These are phyloP conservation scores for Trichophyton benhamiae DNA, from an alignment of 2,329 filamentous ascomycete species.

Conservation along the genomic window DNA sequence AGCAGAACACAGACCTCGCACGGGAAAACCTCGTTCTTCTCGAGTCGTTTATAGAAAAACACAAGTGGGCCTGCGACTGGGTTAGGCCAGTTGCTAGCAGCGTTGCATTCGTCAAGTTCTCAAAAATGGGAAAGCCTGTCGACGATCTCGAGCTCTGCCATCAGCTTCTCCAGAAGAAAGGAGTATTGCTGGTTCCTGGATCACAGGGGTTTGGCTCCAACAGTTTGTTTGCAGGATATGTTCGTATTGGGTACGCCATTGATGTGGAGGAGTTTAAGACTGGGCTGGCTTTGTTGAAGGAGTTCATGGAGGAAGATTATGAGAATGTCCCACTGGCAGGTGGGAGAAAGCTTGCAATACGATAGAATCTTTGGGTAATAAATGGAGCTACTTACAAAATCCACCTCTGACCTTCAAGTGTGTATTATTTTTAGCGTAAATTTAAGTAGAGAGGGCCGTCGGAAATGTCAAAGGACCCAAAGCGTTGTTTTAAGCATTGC, in stretches of 20 bases:
- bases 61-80: constrained; percentile 55
- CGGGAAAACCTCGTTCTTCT: constrained; percentile 54
- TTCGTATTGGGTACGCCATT: constrained; percentile 65
- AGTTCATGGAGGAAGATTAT: constrained; percentile 45
- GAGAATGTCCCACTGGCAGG: constrained; percentile 36
- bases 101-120: constrained; percentile 64
- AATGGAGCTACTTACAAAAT: too few relatives aligned
- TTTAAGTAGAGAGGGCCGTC: neutral
- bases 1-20: constrained; percentile 54
- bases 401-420: neutral
- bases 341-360: neutral
- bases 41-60: constrained; percentile 53
- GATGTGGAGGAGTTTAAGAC: constrained; percentile 56
- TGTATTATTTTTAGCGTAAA: neutral
- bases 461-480: neutral
- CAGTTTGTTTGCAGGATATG: constrained; percentile 57
- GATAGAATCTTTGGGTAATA: neutral
- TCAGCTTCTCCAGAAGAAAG: constrained; percentile 53
- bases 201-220: constrained; percentile 57
- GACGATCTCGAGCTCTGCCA: constrained; percentile 63
- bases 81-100: constrained; percentile 65
- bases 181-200: constrained; percentile 64
- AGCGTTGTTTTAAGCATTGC: neutral
- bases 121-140: constrained; percentile 47
- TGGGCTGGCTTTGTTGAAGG: constrained; percentile 45